Conservation (phyloP, 2,329 filamentous ascomycete species). For the Colletotrichum noveboracense region DNA sequence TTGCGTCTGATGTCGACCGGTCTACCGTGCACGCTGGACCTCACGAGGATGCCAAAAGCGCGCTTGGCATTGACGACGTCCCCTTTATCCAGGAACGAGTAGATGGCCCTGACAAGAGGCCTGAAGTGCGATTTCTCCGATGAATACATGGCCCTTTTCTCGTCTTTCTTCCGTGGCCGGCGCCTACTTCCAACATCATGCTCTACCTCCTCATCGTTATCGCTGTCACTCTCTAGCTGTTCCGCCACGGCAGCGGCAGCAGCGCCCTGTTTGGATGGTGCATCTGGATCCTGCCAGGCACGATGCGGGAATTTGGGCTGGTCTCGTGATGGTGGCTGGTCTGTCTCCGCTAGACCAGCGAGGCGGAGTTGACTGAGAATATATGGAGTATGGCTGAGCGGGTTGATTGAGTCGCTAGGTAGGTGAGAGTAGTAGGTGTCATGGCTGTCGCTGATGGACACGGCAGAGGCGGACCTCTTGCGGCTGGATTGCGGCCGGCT, state of each 20-base stretch:
- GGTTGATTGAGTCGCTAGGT: conserved; percentile 51
- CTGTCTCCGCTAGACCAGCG: conserved; percentile 56
- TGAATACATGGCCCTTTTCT: conserved; percentile 9
- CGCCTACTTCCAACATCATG: conserved; percentile 18
- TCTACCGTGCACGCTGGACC: conserved; percentile 54
- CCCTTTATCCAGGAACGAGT: conserved; percentile 72
- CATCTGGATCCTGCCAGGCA: conserved; percentile 10
- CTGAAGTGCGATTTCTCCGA: conserved; percentile 19
- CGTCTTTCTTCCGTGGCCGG: conserved; percentile 22
- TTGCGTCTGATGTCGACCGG: conserved; percentile 72
- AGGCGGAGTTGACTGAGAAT: conserved; percentile 58
- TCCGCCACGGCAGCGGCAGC: background rate
- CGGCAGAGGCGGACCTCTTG: conserved; percentile 31
- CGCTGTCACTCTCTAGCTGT: background rate
- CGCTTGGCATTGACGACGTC: conserved; percentile 76
- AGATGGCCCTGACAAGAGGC: conserved; percentile 58
- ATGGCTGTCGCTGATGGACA: conserved; percentile 14
- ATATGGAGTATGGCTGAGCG: conserved; percentile 56
- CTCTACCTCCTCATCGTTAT: background rate
- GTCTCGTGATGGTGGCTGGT: conserved; percentile 43
- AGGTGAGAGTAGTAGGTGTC: conserved; percentile 24
- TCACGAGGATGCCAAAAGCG: conserved; percentile 72
- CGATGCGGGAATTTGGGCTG: conserved; percentile 59
- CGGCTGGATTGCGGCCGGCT: conserved; percentile 26
- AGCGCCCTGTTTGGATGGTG: background rate